phyloP scores from a whole-genome alignment of 495 filamentous ascomycete species.

The Bacidia rubella region DNA sequence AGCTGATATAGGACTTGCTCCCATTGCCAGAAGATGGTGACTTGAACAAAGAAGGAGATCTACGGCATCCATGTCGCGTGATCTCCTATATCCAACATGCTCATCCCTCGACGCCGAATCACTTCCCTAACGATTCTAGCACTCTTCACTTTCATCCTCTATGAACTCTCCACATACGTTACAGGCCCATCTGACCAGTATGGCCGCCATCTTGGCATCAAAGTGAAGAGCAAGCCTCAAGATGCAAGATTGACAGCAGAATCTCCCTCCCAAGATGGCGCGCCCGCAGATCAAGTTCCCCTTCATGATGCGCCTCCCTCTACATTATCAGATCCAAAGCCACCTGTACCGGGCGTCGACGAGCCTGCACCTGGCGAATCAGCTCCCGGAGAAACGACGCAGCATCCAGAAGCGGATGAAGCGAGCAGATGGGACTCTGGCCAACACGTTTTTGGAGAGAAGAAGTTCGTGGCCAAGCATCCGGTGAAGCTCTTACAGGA shows the following conservation, averaged over 20 bases:
- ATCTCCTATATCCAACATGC: not conserved
- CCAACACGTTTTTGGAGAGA: slow-evolving; percentile 8
- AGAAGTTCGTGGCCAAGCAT: slow-evolving; percentile 26
- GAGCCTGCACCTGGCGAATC: not conserved
- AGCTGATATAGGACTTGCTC: not conserved
- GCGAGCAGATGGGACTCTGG: slow-evolving; percentile 1
- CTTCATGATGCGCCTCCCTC: not conserved
- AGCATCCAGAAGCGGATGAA: not conserved
- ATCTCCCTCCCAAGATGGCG: not conserved
- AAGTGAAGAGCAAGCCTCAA: not conserved
- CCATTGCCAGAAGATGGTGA: not conserved
- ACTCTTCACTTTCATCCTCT: not conserved
- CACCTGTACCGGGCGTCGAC: not conserved
- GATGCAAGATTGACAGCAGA: slow-evolving; percentile 1
- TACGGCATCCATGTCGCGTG: not conserved
- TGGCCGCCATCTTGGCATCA: not conserved
- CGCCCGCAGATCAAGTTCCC: not conserved
- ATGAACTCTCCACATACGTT: not conserved
- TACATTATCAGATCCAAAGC: not conserved
- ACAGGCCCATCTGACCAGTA: not conserved
- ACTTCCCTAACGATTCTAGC: not conserved
- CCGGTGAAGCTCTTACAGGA: slow-evolving; percentile 36
- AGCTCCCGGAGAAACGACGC: not conserved
- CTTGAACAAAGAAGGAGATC: not conserved
- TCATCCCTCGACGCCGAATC: slow-evolving; percentile 1